Evolutionary conservation across 2,329 filamentous ascomycete genomes (phyloP).

Genomic region (Onygenales sp.): DNA sequence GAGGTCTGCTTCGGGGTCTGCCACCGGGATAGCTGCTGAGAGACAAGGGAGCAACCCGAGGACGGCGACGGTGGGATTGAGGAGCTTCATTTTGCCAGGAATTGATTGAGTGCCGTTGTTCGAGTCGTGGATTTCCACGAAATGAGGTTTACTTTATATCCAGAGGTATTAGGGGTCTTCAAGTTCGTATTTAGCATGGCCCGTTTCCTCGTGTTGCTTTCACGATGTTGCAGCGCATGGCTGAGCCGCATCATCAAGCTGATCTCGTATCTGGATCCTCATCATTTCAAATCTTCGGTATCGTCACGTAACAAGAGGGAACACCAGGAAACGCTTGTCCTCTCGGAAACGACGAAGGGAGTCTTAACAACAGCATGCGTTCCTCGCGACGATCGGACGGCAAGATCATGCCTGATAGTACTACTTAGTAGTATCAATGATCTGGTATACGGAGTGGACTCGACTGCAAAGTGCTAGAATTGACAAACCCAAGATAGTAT

Average conservation of each 20-base stretch:
- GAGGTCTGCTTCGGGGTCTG: background rate
- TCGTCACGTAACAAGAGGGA: too few species aligned
- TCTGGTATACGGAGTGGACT: too few species aligned
- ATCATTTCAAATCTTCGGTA: background rate
- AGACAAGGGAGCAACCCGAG: background rate
- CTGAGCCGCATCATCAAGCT: background rate
- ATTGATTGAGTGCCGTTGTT: background rate
- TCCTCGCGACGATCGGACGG: too few species aligned
- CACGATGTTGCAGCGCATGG: background rate
- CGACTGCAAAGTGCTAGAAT: too few species aligned
- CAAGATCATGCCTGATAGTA: too few species aligned
- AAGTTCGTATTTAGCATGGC: background rate
- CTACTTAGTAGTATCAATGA: too few species aligned
- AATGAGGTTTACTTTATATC: background rate
- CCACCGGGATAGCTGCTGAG: background rate
- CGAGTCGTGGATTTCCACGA: background rate
- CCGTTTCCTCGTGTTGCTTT: background rate
- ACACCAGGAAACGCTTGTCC: too few species aligned
- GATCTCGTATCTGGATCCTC: background rate
- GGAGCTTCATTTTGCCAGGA: background rate
- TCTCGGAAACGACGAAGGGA: too few species aligned
- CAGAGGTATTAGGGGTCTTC: background rate
- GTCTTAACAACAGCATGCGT: too few species aligned
- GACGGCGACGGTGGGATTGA: background rate
- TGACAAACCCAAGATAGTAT: too few species aligned